Conservation (phyloP, 257 asterid species). For the Solanum chiquidenum region DNA sequence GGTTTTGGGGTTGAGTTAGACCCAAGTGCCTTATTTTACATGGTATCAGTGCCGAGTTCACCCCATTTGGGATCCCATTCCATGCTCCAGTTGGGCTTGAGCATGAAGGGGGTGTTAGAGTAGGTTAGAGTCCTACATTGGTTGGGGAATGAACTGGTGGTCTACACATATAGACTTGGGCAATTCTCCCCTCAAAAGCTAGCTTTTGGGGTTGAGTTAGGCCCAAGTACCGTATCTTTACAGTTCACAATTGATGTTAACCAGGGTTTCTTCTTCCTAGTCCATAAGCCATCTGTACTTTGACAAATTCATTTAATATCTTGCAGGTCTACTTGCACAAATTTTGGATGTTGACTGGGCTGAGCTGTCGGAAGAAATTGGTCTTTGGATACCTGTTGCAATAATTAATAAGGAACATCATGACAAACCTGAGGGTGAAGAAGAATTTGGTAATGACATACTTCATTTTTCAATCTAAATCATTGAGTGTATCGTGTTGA, state of each 20-base stretch:
- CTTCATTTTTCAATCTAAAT: background rate
- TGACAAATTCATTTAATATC: background rate
- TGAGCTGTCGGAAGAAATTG: conserved; percentile 49
- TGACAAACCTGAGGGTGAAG: conserved; percentile 71
- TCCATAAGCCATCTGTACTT: background rate
- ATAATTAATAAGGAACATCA: conserved; percentile 56
- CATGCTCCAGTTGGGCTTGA: background rate
- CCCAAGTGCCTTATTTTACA: background rate
- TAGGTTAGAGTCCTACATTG: background rate
- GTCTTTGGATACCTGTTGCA: conserved; percentile 72
- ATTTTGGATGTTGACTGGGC: conserved; percentile 61
- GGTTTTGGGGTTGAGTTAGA: background rate
- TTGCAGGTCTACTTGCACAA: conserved; percentile 41
- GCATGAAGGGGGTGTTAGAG: background rate
- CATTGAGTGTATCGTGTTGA: background rate
- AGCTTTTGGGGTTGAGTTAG: background rate
- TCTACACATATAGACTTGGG: background rate
- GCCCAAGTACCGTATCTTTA: background rate
- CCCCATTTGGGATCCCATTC: background rate
- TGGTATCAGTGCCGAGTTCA: background rate
- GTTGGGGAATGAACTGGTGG: background rate
- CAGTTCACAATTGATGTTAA: background rate
- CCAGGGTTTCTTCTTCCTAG: background rate
- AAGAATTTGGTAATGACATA: conserved; percentile 52
- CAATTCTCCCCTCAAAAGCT: background rate